Evolutionary conservation across 2,329 filamentous ascomycete species (phyloP).

Genomic region (Fusarium sp.): DNA sequence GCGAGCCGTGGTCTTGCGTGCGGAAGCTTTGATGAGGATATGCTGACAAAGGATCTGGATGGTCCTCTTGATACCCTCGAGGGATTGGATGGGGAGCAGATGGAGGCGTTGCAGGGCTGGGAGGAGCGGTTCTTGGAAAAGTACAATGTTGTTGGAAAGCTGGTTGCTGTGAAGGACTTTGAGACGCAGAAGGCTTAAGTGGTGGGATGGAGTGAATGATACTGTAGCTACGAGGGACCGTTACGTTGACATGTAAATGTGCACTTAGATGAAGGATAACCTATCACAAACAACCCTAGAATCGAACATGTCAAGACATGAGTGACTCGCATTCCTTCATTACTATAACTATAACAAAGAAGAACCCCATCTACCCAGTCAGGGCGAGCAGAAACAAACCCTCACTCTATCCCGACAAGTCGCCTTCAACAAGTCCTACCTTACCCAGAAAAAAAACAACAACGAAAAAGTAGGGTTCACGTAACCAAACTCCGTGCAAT

Average conservation of each 20-base stretch:
- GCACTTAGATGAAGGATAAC: neutral
- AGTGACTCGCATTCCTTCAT: constrained; percentile 41
- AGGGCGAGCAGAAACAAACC: constrained; percentile 15
- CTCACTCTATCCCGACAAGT: constrained; percentile 35
- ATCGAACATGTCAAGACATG: constrained; percentile 12
- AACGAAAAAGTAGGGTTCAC: constrained; percentile 34
- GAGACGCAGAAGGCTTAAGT: constrained; percentile 37
- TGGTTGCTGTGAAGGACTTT: constrained; percentile 72
- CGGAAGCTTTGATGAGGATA: constrained; percentile 94
- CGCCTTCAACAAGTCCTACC: constrained; percentile 30
- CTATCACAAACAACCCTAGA: neutral
- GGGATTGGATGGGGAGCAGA: constrained; percentile 80
- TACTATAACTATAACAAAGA: constrained; percentile 41
- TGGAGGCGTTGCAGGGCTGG: constrained; percentile 90
- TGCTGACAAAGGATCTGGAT: constrained; percentile 92
- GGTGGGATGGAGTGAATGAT: neutral
- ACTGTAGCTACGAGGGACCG: neutral
- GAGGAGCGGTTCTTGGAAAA: constrained; percentile 94
- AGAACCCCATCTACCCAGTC: constrained; percentile 22
- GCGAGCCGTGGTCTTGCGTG: constrained; percentile 89
- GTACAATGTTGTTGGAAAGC: constrained; percentile 92
- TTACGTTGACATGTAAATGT: neutral
- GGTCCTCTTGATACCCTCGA: constrained; percentile 84
- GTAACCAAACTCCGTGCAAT: constrained; percentile 55
- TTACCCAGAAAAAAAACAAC: constrained; percentile 35